A percentile compares a stretch with the other conserved stretches of the same genome.
These are phyloP conservation scores for Caryopteris hybrid DNA, from an alignment of 305 asterid species.

Conservation along the genomic window DNA sequence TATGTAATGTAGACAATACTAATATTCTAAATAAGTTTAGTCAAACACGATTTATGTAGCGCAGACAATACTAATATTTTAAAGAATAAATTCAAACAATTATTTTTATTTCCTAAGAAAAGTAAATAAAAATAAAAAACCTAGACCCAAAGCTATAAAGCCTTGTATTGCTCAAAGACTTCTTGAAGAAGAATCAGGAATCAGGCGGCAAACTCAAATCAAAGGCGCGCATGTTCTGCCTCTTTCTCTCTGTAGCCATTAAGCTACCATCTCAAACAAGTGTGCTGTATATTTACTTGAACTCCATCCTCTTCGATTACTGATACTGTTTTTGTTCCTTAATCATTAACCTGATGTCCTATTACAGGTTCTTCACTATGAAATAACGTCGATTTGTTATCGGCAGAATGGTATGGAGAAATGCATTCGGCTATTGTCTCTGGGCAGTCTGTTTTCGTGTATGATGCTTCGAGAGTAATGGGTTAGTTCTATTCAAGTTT, in stretches of 20 bases:
- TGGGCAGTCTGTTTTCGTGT: neutral
- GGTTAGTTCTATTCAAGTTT: neutral
- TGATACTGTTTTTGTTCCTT: neutral
- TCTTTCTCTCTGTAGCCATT: neutral
- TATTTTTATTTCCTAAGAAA: too few relatives aligned
- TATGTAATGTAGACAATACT: too few relatives aligned
- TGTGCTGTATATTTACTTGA: neutral
- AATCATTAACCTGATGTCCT: neutral
- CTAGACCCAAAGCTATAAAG: neutral
- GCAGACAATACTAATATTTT: too few relatives aligned
- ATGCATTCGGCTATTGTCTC: neutral
- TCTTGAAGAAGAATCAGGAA: neutral
- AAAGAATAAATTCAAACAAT: too few relatives aligned
- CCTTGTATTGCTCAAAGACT: neutral
- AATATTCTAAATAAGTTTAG: too few relatives aligned
- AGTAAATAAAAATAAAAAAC: neutral
- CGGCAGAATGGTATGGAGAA: neutral
- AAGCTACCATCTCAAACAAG: neutral
- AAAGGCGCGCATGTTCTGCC: slow-evolving; percentile 8
- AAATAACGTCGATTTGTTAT: neutral
- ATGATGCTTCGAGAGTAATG: neutral
- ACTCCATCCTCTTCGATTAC: neutral
- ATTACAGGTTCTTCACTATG: neutral
- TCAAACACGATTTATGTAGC: too few relatives aligned
- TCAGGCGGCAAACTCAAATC: slow-evolving; percentile 18